phyloP scores from a whole-genome alignment of 2,329 filamentous ascomycete genomes.

The Chaetomiaceae sp. region DNA sequence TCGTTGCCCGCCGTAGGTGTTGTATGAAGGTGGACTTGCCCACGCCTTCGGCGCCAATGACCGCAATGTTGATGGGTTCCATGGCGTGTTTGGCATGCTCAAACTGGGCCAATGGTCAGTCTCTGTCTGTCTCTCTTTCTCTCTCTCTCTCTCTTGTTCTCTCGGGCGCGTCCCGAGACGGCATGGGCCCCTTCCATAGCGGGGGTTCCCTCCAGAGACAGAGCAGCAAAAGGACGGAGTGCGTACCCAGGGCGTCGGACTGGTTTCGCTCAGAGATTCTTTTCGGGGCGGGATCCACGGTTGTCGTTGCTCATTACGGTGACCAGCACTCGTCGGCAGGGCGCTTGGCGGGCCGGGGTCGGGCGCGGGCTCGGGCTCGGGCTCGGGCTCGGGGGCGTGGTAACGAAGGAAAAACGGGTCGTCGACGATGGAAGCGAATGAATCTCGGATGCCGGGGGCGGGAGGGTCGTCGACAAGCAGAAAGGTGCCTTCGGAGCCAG shows the following conservation, averaged over 20 bases:
- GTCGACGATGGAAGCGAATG: constrained; percentile 51
- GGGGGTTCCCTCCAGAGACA: neutral
- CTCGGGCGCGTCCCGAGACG: neutral
- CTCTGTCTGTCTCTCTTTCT: neutral
- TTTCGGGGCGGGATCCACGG: constrained; percentile 44
- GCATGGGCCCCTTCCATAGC: neutral
- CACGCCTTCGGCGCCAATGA: constrained; percentile 62
- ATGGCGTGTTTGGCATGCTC: constrained; percentile 36
- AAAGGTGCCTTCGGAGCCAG: constrained; percentile 25
- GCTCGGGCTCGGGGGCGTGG: constrained; percentile 33
- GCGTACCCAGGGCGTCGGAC: constrained; percentile 30
- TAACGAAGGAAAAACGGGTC: constrained; percentile 52
- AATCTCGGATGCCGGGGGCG: constrained; percentile 38
- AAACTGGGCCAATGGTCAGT: constrained; percentile 25
- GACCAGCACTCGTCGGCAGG: constrained; percentile 12
- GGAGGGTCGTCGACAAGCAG: constrained; percentile 28
- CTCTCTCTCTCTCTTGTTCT: neutral
- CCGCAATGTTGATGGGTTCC: constrained; percentile 60
- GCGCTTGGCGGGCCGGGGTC: constrained; percentile 20
- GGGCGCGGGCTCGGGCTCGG: constrained; percentile 31
- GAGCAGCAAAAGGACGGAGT: neutral
- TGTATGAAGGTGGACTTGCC: constrained; percentile 68
- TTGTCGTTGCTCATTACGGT: constrained; percentile 38
- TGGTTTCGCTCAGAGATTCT: constrained; percentile 42
- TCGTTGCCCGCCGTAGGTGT: constrained; percentile 52